Conservation (phyloP, 106 monocot genomes). For the Phalaenopsis equestris region DNA sequence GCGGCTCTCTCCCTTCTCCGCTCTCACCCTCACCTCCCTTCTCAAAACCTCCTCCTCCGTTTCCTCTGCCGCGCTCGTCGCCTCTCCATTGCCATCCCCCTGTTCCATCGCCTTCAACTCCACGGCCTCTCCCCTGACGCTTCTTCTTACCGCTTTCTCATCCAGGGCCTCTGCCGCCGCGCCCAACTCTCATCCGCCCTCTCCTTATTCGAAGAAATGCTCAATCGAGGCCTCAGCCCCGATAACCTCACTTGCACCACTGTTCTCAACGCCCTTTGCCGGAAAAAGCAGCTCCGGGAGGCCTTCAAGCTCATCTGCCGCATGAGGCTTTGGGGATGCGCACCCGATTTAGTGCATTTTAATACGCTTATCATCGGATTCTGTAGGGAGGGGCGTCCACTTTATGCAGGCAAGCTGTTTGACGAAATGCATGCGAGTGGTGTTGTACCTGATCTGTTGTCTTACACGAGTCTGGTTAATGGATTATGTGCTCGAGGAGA, state of each 20-base stretch:
- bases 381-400: constrained; percentile 57
- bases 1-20: constrained; percentile 22
- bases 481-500: constrained; percentile 56
- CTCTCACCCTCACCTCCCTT: constrained; percentile 30
- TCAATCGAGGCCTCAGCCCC: constrained; percentile 54
- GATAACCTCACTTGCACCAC: constrained; percentile 58
- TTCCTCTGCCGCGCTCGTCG: constrained; percentile 33
- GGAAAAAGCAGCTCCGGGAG: constrained; percentile 69
- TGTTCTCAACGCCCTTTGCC: constrained; percentile 74
- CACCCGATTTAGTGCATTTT: constrained; percentile 74
- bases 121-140: constrained; percentile 35
- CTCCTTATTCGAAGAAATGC: constrained; percentile 82
- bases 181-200: constrained; percentile 62
- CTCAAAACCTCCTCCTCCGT: constrained; percentile 51
- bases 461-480: constrained; percentile 51
- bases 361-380: constrained; percentile 70
- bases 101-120: constrained; percentile 52
- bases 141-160: constrained; percentile 53
- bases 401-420: constrained; percentile 76
- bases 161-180: constrained; percentile 66
- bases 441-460: constrained; percentile 48
- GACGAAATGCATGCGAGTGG: constrained; percentile 62
- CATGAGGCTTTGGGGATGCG: constrained; percentile 73
- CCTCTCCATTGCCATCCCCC: constrained; percentile 46
- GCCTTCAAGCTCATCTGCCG: constrained; percentile 80